Evolutionary conservation across 306 rosid species (phyloP), one percentile per base, ranked within the genome.

Genomic region (Adenanthera pavonina): DNA sequence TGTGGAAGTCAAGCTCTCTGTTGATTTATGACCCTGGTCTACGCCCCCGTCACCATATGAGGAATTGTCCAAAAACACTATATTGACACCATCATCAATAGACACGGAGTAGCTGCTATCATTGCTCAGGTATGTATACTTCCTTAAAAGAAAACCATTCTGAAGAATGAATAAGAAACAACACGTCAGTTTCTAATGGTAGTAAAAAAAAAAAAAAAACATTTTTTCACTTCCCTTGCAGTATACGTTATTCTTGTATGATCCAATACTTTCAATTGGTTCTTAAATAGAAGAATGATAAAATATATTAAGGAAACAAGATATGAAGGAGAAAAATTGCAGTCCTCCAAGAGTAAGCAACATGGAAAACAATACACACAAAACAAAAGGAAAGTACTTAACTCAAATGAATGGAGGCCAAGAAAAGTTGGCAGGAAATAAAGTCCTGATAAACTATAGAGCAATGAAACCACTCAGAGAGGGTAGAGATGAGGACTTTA

Each of bases 81-180:
- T 86, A 56, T 92, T 89, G 56, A 95, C 99, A 66, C 92, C 94
- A 82, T 95, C 99, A 77, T 95, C 98, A 71, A 70, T 75, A 51
- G 94, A 87, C 84, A 91, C 84, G 6, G 97, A 93, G 90, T 90
- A 95, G 91, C 97, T 88, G 94, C 99, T 95, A 79, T 89, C 96
- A 83, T 89, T 92, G 86, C 90, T 90, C 86, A 95, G 88, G 90
- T 88, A 88, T 0, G 91, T 85, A 72, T 89, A 95, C 80, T 88
- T 95, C 84, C 91, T 84, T 89, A 95, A 90, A 40, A 95, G 92
- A 81, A 86, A 87, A 82, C 98, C 97, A 86, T 95, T 92, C 98
- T 95, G 91, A 78, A 40, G 8, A 72, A 74, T 46, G 54, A 68
- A 84, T 17, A 75, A 57, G 75, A 11, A 70, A 75, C 41, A 86